A percentile compares a stretch with the other conserved stretches of the same genome.
phyloP scores from a whole-genome alignment of 1,284 basidiomycete genomes.

The Fomitiporia mediterranea region DNA sequence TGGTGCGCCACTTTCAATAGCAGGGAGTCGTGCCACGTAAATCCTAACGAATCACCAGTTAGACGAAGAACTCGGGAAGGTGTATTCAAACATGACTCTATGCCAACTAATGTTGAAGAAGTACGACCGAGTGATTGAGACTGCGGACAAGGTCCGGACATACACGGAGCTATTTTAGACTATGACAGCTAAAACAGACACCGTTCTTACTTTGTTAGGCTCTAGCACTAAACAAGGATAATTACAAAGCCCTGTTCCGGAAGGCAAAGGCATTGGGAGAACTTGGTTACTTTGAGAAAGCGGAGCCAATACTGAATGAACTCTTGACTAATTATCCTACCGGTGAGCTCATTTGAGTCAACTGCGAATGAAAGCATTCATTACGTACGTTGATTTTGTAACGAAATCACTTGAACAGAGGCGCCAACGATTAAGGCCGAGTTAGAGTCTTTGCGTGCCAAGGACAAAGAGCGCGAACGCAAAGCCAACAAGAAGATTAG shows the following conservation, averaged over 20 bases:
- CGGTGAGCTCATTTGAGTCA: slow-evolving; percentile 48
- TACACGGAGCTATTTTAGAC: neutral
- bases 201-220: slow-evolving; percentile 40
- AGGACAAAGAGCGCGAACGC: slow-evolving; percentile 62
- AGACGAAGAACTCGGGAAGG: slow-evolving; percentile 70
- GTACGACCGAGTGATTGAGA: slow-evolving; percentile 70
- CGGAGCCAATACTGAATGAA: slow-evolving; percentile 57
- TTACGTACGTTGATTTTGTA: too few species aligned
- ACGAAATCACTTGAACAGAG: too few species aligned
- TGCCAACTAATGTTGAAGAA: slow-evolving; percentile 73
- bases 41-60: slow-evolving; percentile 37
- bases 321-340: slow-evolving; percentile 55
- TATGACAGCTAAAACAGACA: slow-evolving; percentile 1
- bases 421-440: slow-evolving; percentile 54
- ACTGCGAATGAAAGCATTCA: too few species aligned
- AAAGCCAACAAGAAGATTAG: slow-evolving; percentile 66
- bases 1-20: slow-evolving; percentile 26
- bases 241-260: slow-evolving; percentile 72
- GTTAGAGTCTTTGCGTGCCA: slow-evolving; percentile 48
- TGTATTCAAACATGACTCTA: slow-evolving; percentile 77
- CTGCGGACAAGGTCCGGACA: slow-evolving; percentile 60
- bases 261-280: slow-evolving; percentile 77
- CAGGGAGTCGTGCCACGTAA: neutral
- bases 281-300: slow-evolving; percentile 68
- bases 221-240: slow-evolving; percentile 63